Percentiles rank a stretch among this genome's conserved stretches.
These are phyloP conservation scores for Fonsecaea erecta DNA, from an alignment of 2,329 filamentous ascomycete genomes.

Conservation along the genomic window DNA sequence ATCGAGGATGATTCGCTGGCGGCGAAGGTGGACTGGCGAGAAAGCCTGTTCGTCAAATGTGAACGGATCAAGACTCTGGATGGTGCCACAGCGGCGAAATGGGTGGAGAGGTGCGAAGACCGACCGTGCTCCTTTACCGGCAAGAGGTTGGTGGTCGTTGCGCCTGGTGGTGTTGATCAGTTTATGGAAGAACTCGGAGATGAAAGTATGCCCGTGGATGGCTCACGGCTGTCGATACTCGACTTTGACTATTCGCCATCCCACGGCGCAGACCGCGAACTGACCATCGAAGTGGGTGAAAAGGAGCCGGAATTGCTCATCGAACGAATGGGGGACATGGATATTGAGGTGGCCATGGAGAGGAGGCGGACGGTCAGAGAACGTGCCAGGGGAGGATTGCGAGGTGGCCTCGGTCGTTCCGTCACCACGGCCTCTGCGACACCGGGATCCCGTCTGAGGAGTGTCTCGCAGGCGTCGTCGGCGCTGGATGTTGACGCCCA, in stretches of 20 bases:
- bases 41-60: conserved; percentile 73
- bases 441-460: conserved; percentile 21
- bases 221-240: conserved; percentile 71
- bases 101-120: conserved; percentile 66
- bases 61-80: conserved; percentile 67
- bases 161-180: conserved; percentile 68
- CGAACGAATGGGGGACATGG: conserved; percentile 75
- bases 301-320: conserved; percentile 70
- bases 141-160: conserved; percentile 67
- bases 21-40: conserved; percentile 61
- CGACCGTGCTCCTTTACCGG: conserved; percentile 42
- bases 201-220: conserved; percentile 77
- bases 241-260: conserved; percentile 70
- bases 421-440: conserved; percentile 42
- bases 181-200: conserved; percentile 65
- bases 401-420: conserved; percentile 45
- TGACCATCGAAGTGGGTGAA: conserved; percentile 75
- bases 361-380: conserved; percentile 64
- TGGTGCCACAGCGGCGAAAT: conserved; percentile 71
- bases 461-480: conserved; percentile 35
- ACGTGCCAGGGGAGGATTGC: conserved; percentile 23
- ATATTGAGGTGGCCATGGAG: conserved; percentile 78
- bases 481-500: conserved; percentile 46
- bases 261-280: conserved; percentile 61
- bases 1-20: conserved; percentile 41